phyloP scores from a whole-genome alignment of 257 asterid species.

The Nicotiana otophora region DNA sequence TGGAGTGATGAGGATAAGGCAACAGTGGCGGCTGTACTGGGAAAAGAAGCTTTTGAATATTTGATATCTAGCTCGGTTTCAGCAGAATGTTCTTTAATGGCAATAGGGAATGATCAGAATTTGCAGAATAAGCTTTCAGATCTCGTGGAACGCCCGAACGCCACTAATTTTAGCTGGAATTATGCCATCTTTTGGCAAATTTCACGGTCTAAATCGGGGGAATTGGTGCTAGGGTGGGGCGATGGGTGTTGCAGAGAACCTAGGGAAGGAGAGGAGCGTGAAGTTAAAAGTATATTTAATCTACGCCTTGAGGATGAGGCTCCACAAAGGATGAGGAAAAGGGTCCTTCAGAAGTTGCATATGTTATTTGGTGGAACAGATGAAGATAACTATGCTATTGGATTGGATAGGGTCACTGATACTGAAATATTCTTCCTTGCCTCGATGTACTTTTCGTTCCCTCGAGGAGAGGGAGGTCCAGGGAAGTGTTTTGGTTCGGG shows the following conservation, averaged over 20 bases:
- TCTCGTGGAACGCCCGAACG: conserved; percentile 74
- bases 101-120: conserved; percentile 71
- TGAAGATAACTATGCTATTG: conserved; percentile 79
- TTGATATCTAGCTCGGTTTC: conserved; percentile 66
- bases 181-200: conserved; percentile 96
- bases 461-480: conserved; percentile 83
- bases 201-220: conserved; percentile 79
- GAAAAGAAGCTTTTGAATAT: conserved; percentile 79
- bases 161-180: conserved; percentile 70
- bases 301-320: conserved; percentile 63
- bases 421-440: conserved; percentile 96
- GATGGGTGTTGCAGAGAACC: conserved; percentile 98
- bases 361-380: conserved; percentile 72
- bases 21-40: conserved; percentile 76
- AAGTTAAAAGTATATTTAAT: conserved; percentile 40
- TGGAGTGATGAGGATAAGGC: conserved; percentile 80
- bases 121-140: conserved; percentile 89
- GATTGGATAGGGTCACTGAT: conserved; percentile 88
- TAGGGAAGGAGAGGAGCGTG: conserved; percentile 56
- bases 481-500: conserved; percentile 68
- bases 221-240: conserved; percentile 92
- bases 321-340: conserved; percentile 84
- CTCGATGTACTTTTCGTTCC: conserved; percentile 89
- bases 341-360: conserved; percentile 74
- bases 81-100: conserved; percentile 76